Evolutionary conservation across 352 stramenopile genomes (phyloP), one percentile per base, ranked within the genome.

Genomic region (Phytophthora vignae): DNA sequence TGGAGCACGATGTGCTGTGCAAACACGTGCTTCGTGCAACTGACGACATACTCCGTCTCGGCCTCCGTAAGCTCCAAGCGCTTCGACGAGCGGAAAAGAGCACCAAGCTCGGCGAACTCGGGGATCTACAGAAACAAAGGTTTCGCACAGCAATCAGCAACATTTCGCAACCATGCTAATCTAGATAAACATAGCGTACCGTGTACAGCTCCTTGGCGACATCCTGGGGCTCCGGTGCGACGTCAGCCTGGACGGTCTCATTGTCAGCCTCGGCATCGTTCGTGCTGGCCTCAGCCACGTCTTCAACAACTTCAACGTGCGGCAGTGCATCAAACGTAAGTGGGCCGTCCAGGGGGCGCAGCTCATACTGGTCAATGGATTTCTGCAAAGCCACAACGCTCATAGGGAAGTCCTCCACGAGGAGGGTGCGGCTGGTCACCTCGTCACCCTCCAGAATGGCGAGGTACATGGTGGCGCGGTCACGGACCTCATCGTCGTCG

Each of bases 1-100:
- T 92, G 88, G 12, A 96, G 71, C 17, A 99, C 97, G 54, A 99
- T 86, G 78, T 99, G 95, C 44, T 96, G 79, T 19, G 92, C 77
- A 55, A 99, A 99, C 46, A 99, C 93, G 76, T 99, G 98, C 82
- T 99, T 99, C 56, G 95, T 92, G 73, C 94, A 98, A 65, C 83
- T 91, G 36, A 99, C 97, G 44, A 99, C 92, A 78, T 99, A 99
- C 87, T 99, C 97, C 4, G 96, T 99, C 77, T 99, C 98, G 14
- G 87, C 91, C 78, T 99, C 97, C 4, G 98, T 99, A 57, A 99
- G 86, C 69, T 95, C 83, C 17, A 98, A 82, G 9, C 96, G 88
- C 60, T 88, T 78, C 17, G 94, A 95, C 42, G 93, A 99, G 56
- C 94, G 88, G 86, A 99, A 99, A 22, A 99, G 84, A 11, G 90